Percentiles rank a stretch among this genome's conserved stretches.
These are phyloP conservation scores for Ogataea hybrid DNA, from an alignment of 1,139 yeast species.

Conservation along the genomic window DNA sequence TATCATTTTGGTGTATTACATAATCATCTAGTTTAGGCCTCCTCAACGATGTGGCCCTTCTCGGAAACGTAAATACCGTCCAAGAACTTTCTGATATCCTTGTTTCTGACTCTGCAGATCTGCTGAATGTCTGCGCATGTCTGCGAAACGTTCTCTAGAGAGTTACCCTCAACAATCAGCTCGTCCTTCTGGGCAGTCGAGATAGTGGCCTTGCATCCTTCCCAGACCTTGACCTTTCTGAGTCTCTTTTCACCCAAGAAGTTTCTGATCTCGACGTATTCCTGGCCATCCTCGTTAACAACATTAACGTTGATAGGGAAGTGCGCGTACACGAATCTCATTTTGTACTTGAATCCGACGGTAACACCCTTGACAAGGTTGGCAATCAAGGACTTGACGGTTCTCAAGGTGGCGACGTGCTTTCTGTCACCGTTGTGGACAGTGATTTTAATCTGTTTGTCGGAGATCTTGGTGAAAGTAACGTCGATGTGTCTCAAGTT, in stretches of 20 bases:
- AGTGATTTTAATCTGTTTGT: conserved; percentile 76
- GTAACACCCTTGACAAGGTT: conserved; percentile 99
- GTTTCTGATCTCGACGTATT: conserved; percentile 93
- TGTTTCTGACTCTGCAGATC: conserved; percentile 98
- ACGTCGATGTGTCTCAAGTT: conserved; percentile 93
- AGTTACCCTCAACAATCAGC: conserved; percentile 90
- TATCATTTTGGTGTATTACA: conserved; percentile 7
- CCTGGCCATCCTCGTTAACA: conserved; percentile 69
- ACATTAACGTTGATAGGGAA: conserved; percentile 98
- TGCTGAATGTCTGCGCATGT: conserved; percentile 98
- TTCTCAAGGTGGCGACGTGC: conserved; percentile 99
- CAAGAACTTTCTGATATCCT: conserved; percentile 99
- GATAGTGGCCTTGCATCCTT: conserved; percentile 83
- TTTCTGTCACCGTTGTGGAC: conserved; percentile 99
- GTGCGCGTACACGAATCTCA: conserved; percentile 99
- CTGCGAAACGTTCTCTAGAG: conserved; percentile 96
- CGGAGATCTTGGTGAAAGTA: conserved; percentile 74
- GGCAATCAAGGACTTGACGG: conserved; percentile 91
- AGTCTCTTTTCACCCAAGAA: conserved; percentile 98
- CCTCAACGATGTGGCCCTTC: conserved; percentile 82
- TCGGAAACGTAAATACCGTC: conserved; percentile 99
- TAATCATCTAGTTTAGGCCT: conserved; percentile 25
- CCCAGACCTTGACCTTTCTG: conserved; percentile 78
- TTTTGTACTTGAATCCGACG: conserved; percentile 98
- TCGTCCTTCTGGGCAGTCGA: conserved; percentile 92